Percentiles rank a stretch among this genome's conserved stretches.
These are phyloP conservation scores for Wickerhamiella vanderwaltii DNA, from an alignment of 805 yeast species.

Conservation along the genomic window DNA sequence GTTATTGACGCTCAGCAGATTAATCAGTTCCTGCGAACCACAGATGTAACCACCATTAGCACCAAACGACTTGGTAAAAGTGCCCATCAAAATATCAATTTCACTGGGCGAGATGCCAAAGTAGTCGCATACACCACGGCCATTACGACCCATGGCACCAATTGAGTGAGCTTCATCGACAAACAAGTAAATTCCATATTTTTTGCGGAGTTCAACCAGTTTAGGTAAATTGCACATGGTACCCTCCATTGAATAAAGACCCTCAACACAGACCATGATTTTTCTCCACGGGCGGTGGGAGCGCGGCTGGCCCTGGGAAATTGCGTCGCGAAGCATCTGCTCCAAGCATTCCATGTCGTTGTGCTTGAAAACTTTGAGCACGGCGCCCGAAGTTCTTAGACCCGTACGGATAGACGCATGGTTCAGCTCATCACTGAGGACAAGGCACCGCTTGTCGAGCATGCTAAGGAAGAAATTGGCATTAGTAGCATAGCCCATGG, in stretches of 20 bases:
- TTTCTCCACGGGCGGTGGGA: slow-evolving; percentile 91
- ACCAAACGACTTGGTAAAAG: slow-evolving; percentile 94
- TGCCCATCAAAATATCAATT: slow-evolving; percentile 91
- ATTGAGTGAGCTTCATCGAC: slow-evolving; percentile 98
- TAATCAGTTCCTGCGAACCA: slow-evolving; percentile 56
- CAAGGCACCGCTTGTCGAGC: slow-evolving; percentile 76
- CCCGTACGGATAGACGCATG: slow-evolving; percentile 96
- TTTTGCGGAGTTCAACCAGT: slow-evolving; percentile 58
- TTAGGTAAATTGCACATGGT: slow-evolving; percentile 72
- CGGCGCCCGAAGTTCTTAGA: slow-evolving; percentile 81
- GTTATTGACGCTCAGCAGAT: slow-evolving; percentile 59
- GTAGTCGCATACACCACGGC: slow-evolving; percentile 92
- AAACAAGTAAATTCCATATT: slow-evolving; percentile 79
- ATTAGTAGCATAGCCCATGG: slow-evolving; percentile 95
- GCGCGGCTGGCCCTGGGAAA: slow-evolving; percentile 88
- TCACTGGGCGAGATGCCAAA: slow-evolving; percentile 65
- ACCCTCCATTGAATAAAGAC: slow-evolving; percentile 68
- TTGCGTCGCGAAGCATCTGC: slow-evolving; percentile 63
- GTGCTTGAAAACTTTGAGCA: slow-evolving; percentile 83
- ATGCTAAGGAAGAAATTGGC: slow-evolving; percentile 75
- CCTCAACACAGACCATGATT: slow-evolving; percentile 75
- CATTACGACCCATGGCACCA: slow-evolving; percentile 95
- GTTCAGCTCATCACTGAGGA: slow-evolving; percentile 86
- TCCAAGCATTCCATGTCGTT: slow-evolving; percentile 79
- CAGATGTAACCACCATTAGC: slow-evolving; percentile 98